A percentile compares a stretch with the other conserved stretches of the same genome.
phyloP scores from a whole-genome alignment of 139 green algal species.

The Chara braunii region DNA sequence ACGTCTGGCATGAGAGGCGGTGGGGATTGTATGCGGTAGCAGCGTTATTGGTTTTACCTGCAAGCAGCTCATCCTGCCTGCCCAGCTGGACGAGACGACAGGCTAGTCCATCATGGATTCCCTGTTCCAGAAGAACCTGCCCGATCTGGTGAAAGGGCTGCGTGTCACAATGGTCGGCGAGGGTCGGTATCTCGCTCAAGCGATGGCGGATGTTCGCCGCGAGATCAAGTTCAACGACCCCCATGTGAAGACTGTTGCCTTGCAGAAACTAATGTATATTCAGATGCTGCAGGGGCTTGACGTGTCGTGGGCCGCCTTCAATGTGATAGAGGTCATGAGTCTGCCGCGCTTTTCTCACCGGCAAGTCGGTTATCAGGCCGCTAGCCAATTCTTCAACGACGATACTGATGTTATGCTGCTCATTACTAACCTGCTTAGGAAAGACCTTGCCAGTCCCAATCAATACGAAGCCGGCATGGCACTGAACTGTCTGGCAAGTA shows the following conservation, averaged over 20 bases:
- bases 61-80: no score
- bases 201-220: conserved; percentile 17
- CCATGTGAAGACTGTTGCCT: conserved; percentile 37
- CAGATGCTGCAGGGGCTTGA: conserved; percentile 43
- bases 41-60: no score
- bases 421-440: conserved; percentile 46
- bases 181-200: conserved; percentile 11
- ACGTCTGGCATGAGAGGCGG: no score
- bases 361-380: conserved; percentile 42
- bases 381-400: conserved; percentile 40
- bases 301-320: conserved; percentile 47
- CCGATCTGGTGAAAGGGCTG: conserved; percentile 30
- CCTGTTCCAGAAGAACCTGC: conserved; percentile 33
- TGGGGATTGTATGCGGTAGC: no score
- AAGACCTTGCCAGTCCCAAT: conserved; percentile 40
- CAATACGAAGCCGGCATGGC: conserved; percentile 38
- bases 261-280: conserved; percentile 49
- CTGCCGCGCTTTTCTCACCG: conserved; percentile 13
- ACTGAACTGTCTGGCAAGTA: conserved; percentile 40
- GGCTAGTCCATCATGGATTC: no score
- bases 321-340: conserved; percentile 44
- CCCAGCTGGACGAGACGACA: no score
- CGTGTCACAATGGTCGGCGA: not conserved
- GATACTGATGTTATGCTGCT: conserved; percentile 46
- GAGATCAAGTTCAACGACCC: conserved; percentile 35